A percentile compares a stretch with the other conserved stretches of the same genome.
phyloP scores from a whole-genome alignment of 306 rosid genomes.

The Gleditsia sinensis region DNA sequence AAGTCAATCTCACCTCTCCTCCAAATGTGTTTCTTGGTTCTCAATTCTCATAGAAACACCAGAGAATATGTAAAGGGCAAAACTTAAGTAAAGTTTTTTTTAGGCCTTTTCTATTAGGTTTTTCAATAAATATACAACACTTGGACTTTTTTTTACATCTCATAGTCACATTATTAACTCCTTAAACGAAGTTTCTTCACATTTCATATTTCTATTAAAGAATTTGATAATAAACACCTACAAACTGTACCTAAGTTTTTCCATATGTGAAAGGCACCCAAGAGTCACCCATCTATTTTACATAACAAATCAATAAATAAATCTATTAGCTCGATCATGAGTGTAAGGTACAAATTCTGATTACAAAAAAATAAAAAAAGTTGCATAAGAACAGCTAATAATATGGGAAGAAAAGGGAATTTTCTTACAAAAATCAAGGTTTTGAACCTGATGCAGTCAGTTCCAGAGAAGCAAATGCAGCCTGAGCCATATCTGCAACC shows the following conservation, averaged over 20 bases:
- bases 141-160: too few relatives aligned
- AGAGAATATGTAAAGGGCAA: conserved; percentile 5
- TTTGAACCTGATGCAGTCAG: conserved; percentile 41
- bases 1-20: background rate
- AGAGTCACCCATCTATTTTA: background rate
- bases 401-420: conserved; percentile 33
- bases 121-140: too few relatives aligned
- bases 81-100: too few relatives aligned
- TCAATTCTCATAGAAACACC: conserved; percentile 10
- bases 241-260: too few relatives aligned
- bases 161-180: too few relatives aligned
- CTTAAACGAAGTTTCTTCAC: too few relatives aligned
- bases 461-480: conserved; percentile 33
- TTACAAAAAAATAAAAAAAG: conserved; percentile 33
- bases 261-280: background rate
- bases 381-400: conserved; percentile 26
- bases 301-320: conserved; percentile 28
- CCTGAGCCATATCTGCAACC: conserved; percentile 32
- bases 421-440: conserved; percentile 39
- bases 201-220: too few relatives aligned
- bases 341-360: conserved; percentile 27
- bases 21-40: background rate
- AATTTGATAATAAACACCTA: too few relatives aligned
- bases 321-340: conserved; percentile 22
- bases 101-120: too few relatives aligned